Evolutionary conservation across 805 yeast genomes (phyloP), one percentile per base, ranked within the genome.

Genomic region (Candida ovalis): DNA sequence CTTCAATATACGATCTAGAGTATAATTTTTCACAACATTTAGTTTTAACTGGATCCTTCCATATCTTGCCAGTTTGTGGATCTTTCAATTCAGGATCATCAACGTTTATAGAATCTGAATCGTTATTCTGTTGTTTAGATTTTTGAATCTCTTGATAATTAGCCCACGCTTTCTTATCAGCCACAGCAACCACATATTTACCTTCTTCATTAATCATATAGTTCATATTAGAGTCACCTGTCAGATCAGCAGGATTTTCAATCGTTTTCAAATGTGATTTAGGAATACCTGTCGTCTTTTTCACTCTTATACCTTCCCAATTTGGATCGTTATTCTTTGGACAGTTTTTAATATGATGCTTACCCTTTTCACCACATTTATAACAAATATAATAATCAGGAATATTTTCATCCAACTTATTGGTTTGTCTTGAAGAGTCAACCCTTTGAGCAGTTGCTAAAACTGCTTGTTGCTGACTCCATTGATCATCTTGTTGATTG

Each of bases 351-450:
- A 94, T 92, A 90, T 96, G 92, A 66, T 94, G 99, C 51, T 78
- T 79, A 48, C 89, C 94, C 66, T 89, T 88, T 25, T 87, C 88
- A 43, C 98, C 98, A 72, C 99, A 94, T 62, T 97, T 76, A 65
- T 94, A 92, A 66, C 99, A 94, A 63, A 92, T 86, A 60, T 94
- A 94, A 1, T 96, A 96, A 6, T 96, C 92, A 1, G 99, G 99
- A 9, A 97, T 97, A 6, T 80, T 76, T 55, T 85, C 91, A 48
- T 88, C 96, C 3, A 70, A 66, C 6, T 64, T 60, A 55, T 74
- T 64, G 54, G 53, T 53, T 7, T 57, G 47, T 45, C 62, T 53
- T 5, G 50, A 48, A 9, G 48, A 51, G 32, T 66, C 69, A 2
- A 91, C 81, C 15, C 95, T 84, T 25, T 90, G 83, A 18, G 92